These are phyloP conservation scores for Acanthamoeba culbertsoni DNA, from an alignment of 208 protist species.

Conservation along the genomic window DNA sequence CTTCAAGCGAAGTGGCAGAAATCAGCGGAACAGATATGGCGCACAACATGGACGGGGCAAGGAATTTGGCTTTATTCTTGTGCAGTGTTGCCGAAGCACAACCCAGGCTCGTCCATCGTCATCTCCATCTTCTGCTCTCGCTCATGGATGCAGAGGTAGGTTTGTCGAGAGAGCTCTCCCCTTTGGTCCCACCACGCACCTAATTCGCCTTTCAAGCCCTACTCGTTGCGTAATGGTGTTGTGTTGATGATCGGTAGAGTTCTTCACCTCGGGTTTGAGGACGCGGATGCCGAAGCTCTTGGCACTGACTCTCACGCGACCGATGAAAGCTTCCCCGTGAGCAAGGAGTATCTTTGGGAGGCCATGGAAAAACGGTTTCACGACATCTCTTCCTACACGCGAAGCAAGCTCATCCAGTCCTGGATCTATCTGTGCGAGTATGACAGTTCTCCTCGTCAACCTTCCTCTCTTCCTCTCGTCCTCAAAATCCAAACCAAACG, in stretches of 20 bases:
- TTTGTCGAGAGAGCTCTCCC: constrained; percentile 50
- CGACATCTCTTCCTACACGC: constrained; percentile 70
- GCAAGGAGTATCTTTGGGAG: constrained; percentile 27
- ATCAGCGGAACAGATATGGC: constrained; percentile 40
- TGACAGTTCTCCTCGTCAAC: background rate
- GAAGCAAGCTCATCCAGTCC: constrained; percentile 65
- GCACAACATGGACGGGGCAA: constrained; percentile 40
- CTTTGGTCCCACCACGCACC: background rate
- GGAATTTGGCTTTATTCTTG: constrained; percentile 60
- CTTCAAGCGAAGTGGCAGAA: constrained; percentile 20
- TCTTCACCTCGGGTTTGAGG: background rate
- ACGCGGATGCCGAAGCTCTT: background rate
- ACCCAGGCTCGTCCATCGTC: background rate
- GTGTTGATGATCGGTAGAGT: background rate
- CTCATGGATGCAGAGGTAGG: constrained; percentile 63
- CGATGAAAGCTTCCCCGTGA: background rate
- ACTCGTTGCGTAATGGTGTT: constrained; percentile 64
- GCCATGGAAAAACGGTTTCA: constrained; percentile 60
- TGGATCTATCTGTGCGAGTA: constrained; percentile 67
- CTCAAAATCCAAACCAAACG: background rate
- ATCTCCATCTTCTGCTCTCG: constrained; percentile 57
- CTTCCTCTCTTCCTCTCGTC: background rate
- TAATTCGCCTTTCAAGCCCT: background rate
- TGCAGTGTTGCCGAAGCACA: background rate
- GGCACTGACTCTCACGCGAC: background rate